Conservation (phyloP, 148 eudicot species). For the Chenopodium formosanum region DNA sequence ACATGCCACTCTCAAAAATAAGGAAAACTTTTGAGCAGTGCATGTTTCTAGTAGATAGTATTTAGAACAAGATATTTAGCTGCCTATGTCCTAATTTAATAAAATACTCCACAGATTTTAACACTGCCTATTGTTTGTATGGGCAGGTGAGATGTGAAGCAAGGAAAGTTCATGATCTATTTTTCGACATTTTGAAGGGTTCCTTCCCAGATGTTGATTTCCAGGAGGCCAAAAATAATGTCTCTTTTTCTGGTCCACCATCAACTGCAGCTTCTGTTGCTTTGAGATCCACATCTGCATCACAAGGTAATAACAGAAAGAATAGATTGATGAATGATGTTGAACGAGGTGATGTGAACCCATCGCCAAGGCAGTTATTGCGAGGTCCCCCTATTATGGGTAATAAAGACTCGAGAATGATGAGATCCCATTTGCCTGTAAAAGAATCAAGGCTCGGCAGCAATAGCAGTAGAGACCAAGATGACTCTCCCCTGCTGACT, state of each 20-base stretch:
- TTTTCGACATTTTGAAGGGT: slow-evolving; percentile 70
- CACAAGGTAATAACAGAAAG: slow-evolving; percentile 49
- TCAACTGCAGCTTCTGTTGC: slow-evolving; percentile 45
- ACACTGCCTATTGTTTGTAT: slow-evolving; percentile 8
- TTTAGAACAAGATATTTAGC: background rate
- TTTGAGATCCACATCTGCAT: slow-evolving; percentile 41
- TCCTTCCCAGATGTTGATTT: slow-evolving; percentile 77
- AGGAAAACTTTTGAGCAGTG: background rate
- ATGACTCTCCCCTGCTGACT: slow-evolving; percentile 47
- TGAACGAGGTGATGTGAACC: slow-evolving; percentile 51
- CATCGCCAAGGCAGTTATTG: slow-evolving; percentile 46
- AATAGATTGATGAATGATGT: slow-evolving; percentile 55
- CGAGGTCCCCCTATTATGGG: slow-evolving; percentile 34
- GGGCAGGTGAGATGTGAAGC: slow-evolving; percentile 87
- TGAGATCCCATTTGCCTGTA: slow-evolving; percentile 34
- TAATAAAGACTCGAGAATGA: slow-evolving; percentile 42
- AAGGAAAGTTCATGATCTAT: slow-evolving; percentile 83
- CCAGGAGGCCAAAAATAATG: slow-evolving; percentile 63
- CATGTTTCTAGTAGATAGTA: background rate
- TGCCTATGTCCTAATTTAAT: background rate
- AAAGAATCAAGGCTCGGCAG: slow-evolving; percentile 61
- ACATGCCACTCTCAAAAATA: background rate
- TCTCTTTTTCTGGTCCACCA: slow-evolving; percentile 58
- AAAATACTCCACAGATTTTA: background rate
- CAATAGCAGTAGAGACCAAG: slow-evolving; percentile 43